A percentile compares a stretch with the other conserved stretches of the same genome.
Conservation (phyloP, 495 filamentous ascomycete species). For the Penicillium psychrofluorescens region DNA sequence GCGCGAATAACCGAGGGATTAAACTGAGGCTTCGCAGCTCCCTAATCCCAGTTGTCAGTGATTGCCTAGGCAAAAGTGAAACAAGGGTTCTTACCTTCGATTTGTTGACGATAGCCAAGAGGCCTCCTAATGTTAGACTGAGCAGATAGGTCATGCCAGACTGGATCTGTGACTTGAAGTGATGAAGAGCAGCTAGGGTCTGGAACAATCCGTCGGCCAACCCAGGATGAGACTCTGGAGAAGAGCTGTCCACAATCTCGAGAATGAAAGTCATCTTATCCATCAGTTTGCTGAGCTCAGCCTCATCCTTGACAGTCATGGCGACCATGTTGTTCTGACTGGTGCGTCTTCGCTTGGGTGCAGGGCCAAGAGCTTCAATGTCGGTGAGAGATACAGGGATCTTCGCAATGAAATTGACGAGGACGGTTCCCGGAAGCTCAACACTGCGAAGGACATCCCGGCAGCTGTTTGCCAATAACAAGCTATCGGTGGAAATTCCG, state of each 20-base stretch:
- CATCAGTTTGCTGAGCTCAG: slow-evolving; percentile 54
- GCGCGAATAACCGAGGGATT: slow-evolving; percentile 69
- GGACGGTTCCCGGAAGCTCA: slow-evolving; percentile 59
- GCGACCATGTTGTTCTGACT: slow-evolving; percentile 54
- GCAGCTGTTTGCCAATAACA: slow-evolving; percentile 43
- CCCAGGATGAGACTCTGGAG: slow-evolving; percentile 60
- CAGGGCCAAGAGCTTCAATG: slow-evolving; percentile 55
- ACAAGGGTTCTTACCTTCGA: slow-evolving; percentile 36
- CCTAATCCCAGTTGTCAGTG: slow-evolving; percentile 9
- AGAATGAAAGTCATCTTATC: slow-evolving; percentile 78
- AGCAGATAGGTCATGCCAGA: slow-evolving; percentile 84
- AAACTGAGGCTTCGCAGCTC: slow-evolving; percentile 50
- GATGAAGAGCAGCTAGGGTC: slow-evolving; percentile 73
- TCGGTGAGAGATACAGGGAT: slow-evolving; percentile 56
- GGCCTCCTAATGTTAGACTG: slow-evolving; percentile 64
- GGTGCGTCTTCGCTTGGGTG: slow-evolving; percentile 67
- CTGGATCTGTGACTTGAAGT: slow-evolving; percentile 60
- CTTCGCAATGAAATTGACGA: slow-evolving; percentile 60
- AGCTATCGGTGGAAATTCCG: slow-evolving; percentile 12
- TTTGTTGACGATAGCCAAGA: slow-evolving; percentile 70
- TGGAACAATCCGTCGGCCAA: slow-evolving; percentile 74
- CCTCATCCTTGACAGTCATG: slow-evolving; percentile 35
- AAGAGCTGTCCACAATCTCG: slow-evolving; percentile 74
- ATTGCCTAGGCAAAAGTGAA: background rate
- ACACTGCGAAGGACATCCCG: slow-evolving; percentile 62